Percentiles rank a stretch among this genome's conserved stretches.
Conservation (phyloP, 2,329 filamentous ascomycete genomes). For the Penicillium oxalicum region DNA sequence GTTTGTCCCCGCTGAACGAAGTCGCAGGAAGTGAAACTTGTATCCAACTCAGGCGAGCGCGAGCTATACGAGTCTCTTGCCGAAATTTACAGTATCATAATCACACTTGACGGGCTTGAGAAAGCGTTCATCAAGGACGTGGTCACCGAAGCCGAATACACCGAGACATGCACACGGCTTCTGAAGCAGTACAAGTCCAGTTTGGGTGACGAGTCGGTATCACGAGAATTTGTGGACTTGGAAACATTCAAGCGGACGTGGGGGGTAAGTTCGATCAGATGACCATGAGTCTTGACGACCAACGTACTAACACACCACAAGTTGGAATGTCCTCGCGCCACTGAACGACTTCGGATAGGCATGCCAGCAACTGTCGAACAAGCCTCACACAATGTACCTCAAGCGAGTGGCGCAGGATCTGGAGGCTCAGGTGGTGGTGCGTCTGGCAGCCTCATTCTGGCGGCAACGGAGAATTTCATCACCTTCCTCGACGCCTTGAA, state of each 20-base stretch:
- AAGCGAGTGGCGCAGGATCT: conserved; percentile 33
- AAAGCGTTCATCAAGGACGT: conserved; percentile 96
- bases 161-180: conserved; percentile 88
- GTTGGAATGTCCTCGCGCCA: conserved; percentile 92
- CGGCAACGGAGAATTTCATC: conserved; percentile 97
- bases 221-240: conserved; percentile 76
- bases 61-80: conserved; percentile 94
- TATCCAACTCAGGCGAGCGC: conserved; percentile 77
- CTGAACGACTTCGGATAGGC: conserved; percentile 84
- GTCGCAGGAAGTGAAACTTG: conserved; percentile 80
- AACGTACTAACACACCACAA: conserved; percentile 33
- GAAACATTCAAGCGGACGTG: conserved; percentile 89
- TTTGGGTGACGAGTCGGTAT: conserved; percentile 82
- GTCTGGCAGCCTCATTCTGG: conserved; percentile 66
- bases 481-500: conserved; percentile 94
- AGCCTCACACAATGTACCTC: conserved; percentile 47
- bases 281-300: background rate
- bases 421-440: conserved; percentile 31
- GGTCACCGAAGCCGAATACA: conserved; percentile 85
- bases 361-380: conserved; percentile 77
- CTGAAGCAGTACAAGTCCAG: conserved; percentile 97
- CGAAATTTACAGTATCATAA: conserved; percentile 95
- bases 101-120: conserved; percentile 90
- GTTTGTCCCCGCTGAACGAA: conserved; percentile 8
- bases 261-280: conserved; percentile 59